Conservation (phyloP, 257 asterid genomes). For the Nicotiana attenuata region DNA sequence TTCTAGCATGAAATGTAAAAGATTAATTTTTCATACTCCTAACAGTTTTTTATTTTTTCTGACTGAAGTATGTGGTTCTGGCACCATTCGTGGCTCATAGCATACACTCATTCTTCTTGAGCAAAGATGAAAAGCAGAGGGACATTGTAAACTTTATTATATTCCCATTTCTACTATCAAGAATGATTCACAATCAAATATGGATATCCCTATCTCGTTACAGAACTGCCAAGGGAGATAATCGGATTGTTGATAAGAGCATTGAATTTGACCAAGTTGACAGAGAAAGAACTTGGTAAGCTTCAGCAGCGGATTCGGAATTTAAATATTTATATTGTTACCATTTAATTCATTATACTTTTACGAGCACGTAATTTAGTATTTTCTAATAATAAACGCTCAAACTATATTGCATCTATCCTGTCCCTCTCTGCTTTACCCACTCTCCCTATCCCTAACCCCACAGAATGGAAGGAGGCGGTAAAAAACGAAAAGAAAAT, state of each 20-base stretch:
- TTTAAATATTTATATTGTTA: too few species aligned
- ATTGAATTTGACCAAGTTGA: constrained; percentile 20
- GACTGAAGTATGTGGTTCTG: constrained; percentile 44
- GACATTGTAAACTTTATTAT: constrained; percentile 32
- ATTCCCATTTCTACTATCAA: constrained; percentile 41
- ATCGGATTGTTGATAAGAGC: constrained; percentile 58
- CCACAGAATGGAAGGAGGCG: too few species aligned
- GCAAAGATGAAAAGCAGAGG: constrained; percentile 29
- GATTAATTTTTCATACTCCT: too few species aligned
- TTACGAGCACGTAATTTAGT: too few species aligned
- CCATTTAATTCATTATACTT: too few species aligned
- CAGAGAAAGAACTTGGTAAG: constrained; percentile 64
- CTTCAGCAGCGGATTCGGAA: too few species aligned
- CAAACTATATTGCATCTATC: too few species aligned
- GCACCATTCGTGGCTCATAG: constrained; percentile 58
- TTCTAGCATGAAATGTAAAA: too few species aligned
- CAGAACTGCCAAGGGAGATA: constrained; percentile 61
- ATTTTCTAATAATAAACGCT: too few species aligned
- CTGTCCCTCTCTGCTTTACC: too few species aligned
- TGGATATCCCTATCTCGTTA: constrained; percentile 68
- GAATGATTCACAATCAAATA: constrained; percentile 56
- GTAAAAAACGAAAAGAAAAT: too few species aligned
- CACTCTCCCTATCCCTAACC: too few species aligned
- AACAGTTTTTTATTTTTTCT: neutral
- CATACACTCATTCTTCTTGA: constrained; percentile 30